Evolutionary conservation across 345 rosid species (phyloP).

Genomic region (Dimocarpus longan): DNA sequence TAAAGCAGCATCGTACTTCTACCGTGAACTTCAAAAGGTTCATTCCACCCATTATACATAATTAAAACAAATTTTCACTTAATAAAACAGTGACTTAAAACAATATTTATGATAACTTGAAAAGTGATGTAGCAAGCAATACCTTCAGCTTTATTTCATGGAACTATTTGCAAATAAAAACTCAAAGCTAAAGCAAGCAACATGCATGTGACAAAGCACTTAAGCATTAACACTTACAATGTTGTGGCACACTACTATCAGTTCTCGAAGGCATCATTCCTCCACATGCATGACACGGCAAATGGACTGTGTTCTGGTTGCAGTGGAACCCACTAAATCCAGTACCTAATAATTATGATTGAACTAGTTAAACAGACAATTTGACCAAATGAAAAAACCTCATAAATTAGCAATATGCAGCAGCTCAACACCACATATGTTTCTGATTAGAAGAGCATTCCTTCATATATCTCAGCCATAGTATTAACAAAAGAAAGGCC

Average conservation of each 20-base stretch:
- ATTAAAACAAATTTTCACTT: not conserved
- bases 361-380: conserved; percentile 24
- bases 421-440: conserved; percentile 1
- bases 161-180: not conserved
- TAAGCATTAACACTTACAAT: conserved; percentile 55
- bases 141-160: not conserved
- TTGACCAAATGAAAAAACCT: not conserved
- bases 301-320: conserved; percentile 58
- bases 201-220: not conserved
- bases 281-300: conserved; percentile 81
- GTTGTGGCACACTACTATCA: conserved; percentile 64
- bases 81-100: conserved; percentile 3
- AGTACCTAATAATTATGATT: conserved; percentile 43
- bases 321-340: conserved; percentile 64
- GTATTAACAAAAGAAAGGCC: not conserved
- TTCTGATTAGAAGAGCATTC: conserved; percentile 9
- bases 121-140: not conserved
- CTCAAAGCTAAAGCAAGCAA: not conserved
- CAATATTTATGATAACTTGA: not conserved
- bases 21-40: conserved; percentile 1
- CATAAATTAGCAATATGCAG: not conserved
- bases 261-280: conserved; percentile 88
- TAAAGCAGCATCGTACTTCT: not conserved
- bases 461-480: not conserved
- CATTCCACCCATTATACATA: not conserved